Evolutionary conservation across 805 yeast species (phyloP).

Genomic region (Clavispora phyllophila): DNA sequence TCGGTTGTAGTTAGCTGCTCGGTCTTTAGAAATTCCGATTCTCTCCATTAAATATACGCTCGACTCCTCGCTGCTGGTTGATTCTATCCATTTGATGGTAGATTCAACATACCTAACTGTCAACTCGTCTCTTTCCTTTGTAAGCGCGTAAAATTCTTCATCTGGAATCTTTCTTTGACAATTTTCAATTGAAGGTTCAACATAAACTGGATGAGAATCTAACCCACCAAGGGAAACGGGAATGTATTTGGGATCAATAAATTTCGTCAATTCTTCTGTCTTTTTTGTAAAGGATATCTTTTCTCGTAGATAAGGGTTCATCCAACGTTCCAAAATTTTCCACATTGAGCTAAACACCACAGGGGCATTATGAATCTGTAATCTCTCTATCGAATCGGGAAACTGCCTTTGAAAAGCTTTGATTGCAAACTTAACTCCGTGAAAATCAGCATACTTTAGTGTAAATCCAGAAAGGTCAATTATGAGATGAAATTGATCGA

Average conservation of each 20-base stretch:
- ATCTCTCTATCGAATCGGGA: constrained; percentile 9
- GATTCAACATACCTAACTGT: constrained; percentile 7
- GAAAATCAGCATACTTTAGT: constrained; percentile 10
- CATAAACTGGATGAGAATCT: constrained; percentile 4
- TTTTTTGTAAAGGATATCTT: constrained; percentile 7
- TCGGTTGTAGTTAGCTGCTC: constrained; percentile 7
- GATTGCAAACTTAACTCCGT: constrained; percentile 8
- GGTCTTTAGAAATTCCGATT: constrained; percentile 3
- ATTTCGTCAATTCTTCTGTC: constrained; percentile 3
- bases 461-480: constrained; percentile 11
- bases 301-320: constrained; percentile 7
- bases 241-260: constrained; percentile 5
- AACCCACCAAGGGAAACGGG: constrained; percentile 10
- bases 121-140: constrained; percentile 10
- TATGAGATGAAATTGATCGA: constrained; percentile 7
- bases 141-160: constrained; percentile 4
- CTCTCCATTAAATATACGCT: constrained; percentile 3
- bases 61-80: constrained; percentile 5
- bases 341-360: constrained; percentile 7
- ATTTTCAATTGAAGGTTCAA: constrained; percentile 6
- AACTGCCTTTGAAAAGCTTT: constrained; percentile 5
- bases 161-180: constrained; percentile 6
- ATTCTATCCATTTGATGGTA: constrained; percentile 11
- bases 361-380: constrained; percentile 11
- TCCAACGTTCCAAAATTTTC: constrained; percentile 10